These are phyloP conservation scores for Aspergillus cejpii DNA, from an alignment of 2,329 filamentous ascomycete genomes.

Conservation along the genomic window DNA sequence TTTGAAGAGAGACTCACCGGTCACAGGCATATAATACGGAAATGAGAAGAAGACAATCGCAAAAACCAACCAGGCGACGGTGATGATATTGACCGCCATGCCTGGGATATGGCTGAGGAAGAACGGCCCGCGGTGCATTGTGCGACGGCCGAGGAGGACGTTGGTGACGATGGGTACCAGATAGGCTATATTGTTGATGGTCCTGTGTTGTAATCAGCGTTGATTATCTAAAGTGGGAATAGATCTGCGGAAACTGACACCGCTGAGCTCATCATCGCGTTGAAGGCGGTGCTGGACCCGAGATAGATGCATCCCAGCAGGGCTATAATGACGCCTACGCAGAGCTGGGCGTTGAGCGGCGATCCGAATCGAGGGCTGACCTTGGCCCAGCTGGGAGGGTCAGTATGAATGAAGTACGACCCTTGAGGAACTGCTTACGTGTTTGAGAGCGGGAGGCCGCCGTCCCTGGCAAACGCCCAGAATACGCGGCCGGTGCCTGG, in stretches of 20 bases:
- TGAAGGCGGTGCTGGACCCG: constrained; percentile 60
- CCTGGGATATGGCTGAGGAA: constrained; percentile 39
- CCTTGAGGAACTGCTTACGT: constrained; percentile 11
- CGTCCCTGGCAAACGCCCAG: constrained; percentile 54
- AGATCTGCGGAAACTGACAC: constrained; percentile 11
- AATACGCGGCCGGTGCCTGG: constrained; percentile 48
- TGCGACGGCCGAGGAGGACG: constrained; percentile 40
- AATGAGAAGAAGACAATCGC: constrained; percentile 48
- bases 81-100: constrained; percentile 40
- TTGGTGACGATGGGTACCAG: constrained; percentile 44
- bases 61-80: constrained; percentile 45
- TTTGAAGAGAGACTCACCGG: constrained; percentile 12
- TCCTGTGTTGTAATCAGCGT: constrained; percentile 30
- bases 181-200: constrained; percentile 44
- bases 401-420: not conserved
- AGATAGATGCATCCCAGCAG: constrained; percentile 60
- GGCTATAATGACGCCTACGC: constrained; percentile 46
- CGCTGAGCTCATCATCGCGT: constrained; percentile 41
- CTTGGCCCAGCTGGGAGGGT: constrained; percentile 34
- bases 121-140: constrained; percentile 43
- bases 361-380: constrained; percentile 41
- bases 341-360: constrained; percentile 52
- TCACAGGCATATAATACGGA: constrained; percentile 35
- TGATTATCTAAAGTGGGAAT: no score
- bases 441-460: constrained; percentile 34